Evolutionary conservation across 2,329 filamentous ascomycete species (phyloP), one percentile per base, ranked within the genome.

Genomic region (Chalara sp.): DNA sequence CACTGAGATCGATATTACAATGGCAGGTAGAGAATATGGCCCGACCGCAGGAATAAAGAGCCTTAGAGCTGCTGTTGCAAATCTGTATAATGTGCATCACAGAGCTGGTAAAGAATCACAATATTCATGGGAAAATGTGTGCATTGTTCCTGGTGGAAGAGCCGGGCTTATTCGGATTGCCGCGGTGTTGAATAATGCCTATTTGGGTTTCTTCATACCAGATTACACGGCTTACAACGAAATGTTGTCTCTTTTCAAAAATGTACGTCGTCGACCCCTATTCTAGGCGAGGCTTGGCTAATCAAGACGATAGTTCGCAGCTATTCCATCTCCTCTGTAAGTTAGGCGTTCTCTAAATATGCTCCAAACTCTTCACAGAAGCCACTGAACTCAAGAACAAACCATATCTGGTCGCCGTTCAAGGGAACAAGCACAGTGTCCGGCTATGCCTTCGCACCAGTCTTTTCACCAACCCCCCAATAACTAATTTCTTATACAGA

Each of bases 171-270:
- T 96, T 67, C 83, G 92, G 61, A 96, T 97, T 67, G 92, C 92
- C 21, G 92, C 92, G 47, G 90, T 97, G 5, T 72, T 97, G 60
- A 92, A 92, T 57, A 95, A 95, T 68, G 85, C 90, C 50, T 95
- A 95, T 65, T 76, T 96, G 56, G 89, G 86, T 41, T 96, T 96
- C 78, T 96, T 95, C 71, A 88, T 95, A 65, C 89, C 89, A 44
- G 87, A 96, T 68, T 96, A 96, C 72, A 96, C 91, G 3, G 92
- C 92, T 2, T 97, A 97, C 76, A 96, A 95, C 65, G 91, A 96
- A 75, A 96, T 97, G 91, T 72, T 96, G 72, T 89, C 85, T 52
- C 75, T 96, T 53, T 96, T 97, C 79, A 90, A 88, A 72, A 96
- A 96, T 69, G 81, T 83, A 63, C 61, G 78, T 67, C 13, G n/a